These are phyloP conservation scores for Phycomyces nitens DNA, from an alignment of 192 early-diverging fungal species.

Conservation along the genomic window DNA sequence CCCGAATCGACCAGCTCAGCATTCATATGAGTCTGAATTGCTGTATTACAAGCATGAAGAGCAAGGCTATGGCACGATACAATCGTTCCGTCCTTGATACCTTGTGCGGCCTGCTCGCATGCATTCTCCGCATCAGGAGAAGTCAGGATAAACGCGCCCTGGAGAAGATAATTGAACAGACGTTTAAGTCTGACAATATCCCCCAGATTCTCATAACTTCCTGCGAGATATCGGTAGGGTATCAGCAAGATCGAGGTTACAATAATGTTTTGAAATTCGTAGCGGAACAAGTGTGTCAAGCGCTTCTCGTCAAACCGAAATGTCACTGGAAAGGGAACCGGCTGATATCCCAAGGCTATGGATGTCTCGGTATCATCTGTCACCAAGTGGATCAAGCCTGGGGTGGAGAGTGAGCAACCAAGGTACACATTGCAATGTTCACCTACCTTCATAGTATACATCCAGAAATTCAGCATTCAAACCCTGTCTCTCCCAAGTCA, in stretches of 20 bases:
- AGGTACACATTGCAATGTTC: background rate
- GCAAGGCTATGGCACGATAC: slow-evolving; percentile 10
- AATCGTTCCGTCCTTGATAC: background rate
- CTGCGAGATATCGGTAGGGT: slow-evolving; percentile 39
- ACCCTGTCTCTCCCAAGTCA: slow-evolving; percentile 33
- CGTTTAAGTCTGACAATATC: slow-evolving; percentile 42
- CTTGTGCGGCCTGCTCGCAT: background rate
- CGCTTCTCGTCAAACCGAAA: slow-evolving; percentile 41
- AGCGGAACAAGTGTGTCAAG: slow-evolving; percentile 34
- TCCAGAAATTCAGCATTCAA: slow-evolving; percentile 26
- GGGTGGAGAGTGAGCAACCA: background rate
- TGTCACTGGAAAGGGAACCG: slow-evolving; percentile 19
- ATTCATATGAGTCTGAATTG: background rate
- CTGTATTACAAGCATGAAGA: slow-evolving; percentile 11
- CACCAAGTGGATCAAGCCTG: slow-evolving; percentile 13
- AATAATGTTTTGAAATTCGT: slow-evolving; percentile 43
- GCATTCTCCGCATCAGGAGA: background rate
- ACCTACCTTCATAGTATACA: slow-evolving; percentile 12
- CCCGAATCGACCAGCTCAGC: background rate
- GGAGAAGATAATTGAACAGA: slow-evolving; percentile 30
- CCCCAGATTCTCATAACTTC: slow-evolving; percentile 27
- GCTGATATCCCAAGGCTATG: background rate
- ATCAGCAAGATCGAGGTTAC: slow-evolving; percentile 38
- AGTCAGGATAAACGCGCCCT: slow-evolving; percentile 16
- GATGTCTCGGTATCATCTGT: slow-evolving; percentile 12